Evolutionary conservation across 768 basidiomycete species (phyloP), one percentile per base, ranked within the genome.

Genomic region (Pleurotus tuber-regium): DNA sequence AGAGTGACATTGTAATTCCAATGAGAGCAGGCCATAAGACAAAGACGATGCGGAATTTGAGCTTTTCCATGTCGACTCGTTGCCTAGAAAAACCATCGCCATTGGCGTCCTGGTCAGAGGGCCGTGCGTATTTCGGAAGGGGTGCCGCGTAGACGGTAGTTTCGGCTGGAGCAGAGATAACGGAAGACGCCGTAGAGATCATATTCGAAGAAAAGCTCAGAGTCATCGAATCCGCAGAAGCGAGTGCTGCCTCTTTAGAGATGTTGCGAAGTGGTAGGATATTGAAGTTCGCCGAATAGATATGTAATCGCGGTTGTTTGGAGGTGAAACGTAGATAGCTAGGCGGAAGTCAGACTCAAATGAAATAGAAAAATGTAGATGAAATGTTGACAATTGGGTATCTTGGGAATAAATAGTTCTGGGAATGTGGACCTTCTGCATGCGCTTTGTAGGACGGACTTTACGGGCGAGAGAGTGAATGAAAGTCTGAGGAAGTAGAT

Each of bases 21-120:
- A 83, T 68, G 46, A 84, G 60, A 5, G 78, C 72, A 28, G 82
- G 80, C 78, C 81, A 83, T 19, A 78, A 63, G 54, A 83, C 68
- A 50, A 78, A 80, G 53, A 78, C 68, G 41, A 80, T 53, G 8
- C 72, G 63, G 60, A 80, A 78, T 56, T 72, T 75, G 54, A 71
- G 59, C 57, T 63, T 65, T 46, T 70, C 72, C 16, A 67, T 53
- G 44, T 70, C 62, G 18, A 69, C 38, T 5, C 63, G 60, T 16
- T 57, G 54, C 2, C 59, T 59, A 25, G 61, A 59, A 44, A 54
- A 18, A 24, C 25, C 19, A 23, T 50, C 48, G 19, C 43, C 38
- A 31, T 44, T 59, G 21, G 51, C 29, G 11, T 46, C 25, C 6
- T 51, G 29, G 8, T 49, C 30, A 30, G 30, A 52, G 46, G 55